Evolutionary conservation across 352 stramenopile genomes (phyloP), one percentile per base, ranked within the genome.

Genomic region (Globisporangium polare): DNA sequence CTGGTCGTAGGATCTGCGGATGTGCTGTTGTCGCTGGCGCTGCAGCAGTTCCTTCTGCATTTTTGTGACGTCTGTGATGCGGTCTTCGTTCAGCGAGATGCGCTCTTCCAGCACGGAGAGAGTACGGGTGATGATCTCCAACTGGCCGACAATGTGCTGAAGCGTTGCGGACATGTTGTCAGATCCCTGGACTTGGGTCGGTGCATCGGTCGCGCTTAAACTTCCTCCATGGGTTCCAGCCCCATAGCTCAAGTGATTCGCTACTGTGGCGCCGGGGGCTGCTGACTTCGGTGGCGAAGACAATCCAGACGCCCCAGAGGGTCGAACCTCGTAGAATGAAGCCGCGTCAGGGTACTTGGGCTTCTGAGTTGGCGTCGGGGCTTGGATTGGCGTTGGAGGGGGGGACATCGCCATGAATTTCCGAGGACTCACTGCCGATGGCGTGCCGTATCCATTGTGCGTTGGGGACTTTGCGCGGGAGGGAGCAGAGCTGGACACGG

Each of bases 61-160:
- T 58, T 67, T 76, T 6, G 73, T 67, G n/a, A 92, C 62, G 31
- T 90, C 77, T 22, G 71, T 61, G 51, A 93, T 89, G 9, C 82
- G 80, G 53, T 95, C 85, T 63, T 97, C 89, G 42, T 74, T 92
- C 46, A 93, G 79, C 10, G 80, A 91, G 24, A 97, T 79, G 31
- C 89, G 75, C 58, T 96, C 80, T 63, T 97, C 89, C 0, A 97
- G 62, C 20, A 95, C 75, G 5, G 73, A 83, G 6, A 97, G 70
- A 33, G 89, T 97, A 20, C 73, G 73, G 0, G 89, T 97, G 62
- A 96, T 83, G 64, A 95, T 92, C 65, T 96, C 88, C 27, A 97
- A 65, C 62, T 97, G 89, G 0, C 86, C 88, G 9, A 96, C 75
- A 64, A 97, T 95, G 63, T 97, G 89, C 54, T 97, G 83, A 39